phyloP scores from a whole-genome alignment of 495 filamentous ascomycete genomes.

The Aspergillus campestris region DNA sequence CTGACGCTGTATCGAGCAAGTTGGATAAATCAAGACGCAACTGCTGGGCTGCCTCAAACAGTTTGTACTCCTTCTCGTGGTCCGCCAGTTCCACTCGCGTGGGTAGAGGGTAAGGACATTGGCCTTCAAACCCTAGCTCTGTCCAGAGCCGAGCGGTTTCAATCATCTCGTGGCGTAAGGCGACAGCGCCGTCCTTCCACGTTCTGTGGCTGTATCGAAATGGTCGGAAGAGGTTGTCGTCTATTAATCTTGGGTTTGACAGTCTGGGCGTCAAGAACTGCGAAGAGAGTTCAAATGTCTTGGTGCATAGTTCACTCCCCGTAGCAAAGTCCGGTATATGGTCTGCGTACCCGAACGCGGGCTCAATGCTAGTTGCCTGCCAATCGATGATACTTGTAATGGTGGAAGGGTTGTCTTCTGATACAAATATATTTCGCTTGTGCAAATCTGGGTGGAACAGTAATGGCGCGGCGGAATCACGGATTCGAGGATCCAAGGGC shows the following conservation, averaged over 20 bases:
- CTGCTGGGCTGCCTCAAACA: slow-evolving; percentile 26
- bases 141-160: slow-evolving; percentile 27
- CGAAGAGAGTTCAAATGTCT: slow-evolving; percentile 26
- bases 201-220: slow-evolving; percentile 35
- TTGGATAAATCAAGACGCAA: slow-evolving; percentile 23
- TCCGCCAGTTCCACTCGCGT: slow-evolving; percentile 19
- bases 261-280: slow-evolving; percentile 27
- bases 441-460: slow-evolving; percentile 35
- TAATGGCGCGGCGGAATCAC: slow-evolving; percentile 16
- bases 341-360: slow-evolving; percentile 30
- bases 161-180: slow-evolving; percentile 34
- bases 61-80: slow-evolving; percentile 28
- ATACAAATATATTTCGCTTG: slow-evolving; percentile 38
- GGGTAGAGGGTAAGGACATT: slow-evolving; percentile 29
- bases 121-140: slow-evolving; percentile 28
- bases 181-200: slow-evolving; percentile 37
- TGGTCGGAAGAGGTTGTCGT: slow-evolving; percentile 31
- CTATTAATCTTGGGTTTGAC: slow-evolving; percentile 23
- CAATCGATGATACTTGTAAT: slow-evolving; percentile 35
- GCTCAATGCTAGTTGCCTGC: slow-evolving; percentile 32
- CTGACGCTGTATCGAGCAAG: slow-evolving; percentile 24
- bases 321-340: slow-evolving; percentile 28
- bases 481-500: slow-evolving; percentile 13
- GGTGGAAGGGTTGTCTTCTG: slow-evolving; percentile 27
- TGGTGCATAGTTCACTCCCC: slow-evolving; percentile 13